phyloP scores from a whole-genome alignment of 352 stramenopile genomes.

The Phytophthora litchii region DNA sequence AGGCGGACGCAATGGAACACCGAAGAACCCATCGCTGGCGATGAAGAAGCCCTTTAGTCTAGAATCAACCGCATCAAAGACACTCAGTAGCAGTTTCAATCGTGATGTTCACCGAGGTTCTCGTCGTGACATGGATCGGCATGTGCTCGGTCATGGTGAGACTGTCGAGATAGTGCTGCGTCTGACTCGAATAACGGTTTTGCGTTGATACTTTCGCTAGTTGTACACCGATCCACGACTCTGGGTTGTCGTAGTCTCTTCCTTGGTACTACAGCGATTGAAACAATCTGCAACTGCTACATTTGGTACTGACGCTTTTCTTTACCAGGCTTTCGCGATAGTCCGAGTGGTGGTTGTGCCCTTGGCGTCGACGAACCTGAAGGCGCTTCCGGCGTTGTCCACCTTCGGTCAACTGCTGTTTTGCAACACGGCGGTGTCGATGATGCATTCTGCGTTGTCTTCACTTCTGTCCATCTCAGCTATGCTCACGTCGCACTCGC shows the following conservation, averaged over 20 bases:
- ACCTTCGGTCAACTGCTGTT: constrained; percentile 55
- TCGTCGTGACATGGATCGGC: constrained; percentile 63
- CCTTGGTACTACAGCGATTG: constrained; percentile 37
- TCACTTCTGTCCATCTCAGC: constrained; percentile 60
- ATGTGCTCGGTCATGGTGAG: constrained; percentile 72
- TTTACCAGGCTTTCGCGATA: constrained; percentile 49
- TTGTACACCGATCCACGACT: constrained; percentile 62
- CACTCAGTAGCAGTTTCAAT: background rate
- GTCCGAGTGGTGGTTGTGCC: constrained; percentile 50
- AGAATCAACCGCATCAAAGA: background rate
- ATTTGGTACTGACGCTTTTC: background rate
- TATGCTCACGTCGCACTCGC: constrained; percentile 57
- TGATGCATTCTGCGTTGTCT: constrained; percentile 68
- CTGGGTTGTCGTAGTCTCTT: constrained; percentile 71
- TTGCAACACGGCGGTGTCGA: constrained; percentile 78
- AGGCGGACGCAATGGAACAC: constrained; percentile 19
- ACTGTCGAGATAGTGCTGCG: background rate
- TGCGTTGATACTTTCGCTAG: constrained; percentile 30
- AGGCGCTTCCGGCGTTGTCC: constrained; percentile 56
- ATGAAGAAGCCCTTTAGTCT: background rate
- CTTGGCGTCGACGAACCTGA: constrained; percentile 42
- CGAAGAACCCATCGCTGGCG: constrained; percentile 16
- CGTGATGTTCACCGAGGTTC: constrained; percentile 60
- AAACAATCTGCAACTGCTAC: background rate
- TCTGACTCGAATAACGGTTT: constrained; percentile 11